Conservation (phyloP, 1,284 basidiomycete genomes). For the Papiliotrema terrestris region DNA sequence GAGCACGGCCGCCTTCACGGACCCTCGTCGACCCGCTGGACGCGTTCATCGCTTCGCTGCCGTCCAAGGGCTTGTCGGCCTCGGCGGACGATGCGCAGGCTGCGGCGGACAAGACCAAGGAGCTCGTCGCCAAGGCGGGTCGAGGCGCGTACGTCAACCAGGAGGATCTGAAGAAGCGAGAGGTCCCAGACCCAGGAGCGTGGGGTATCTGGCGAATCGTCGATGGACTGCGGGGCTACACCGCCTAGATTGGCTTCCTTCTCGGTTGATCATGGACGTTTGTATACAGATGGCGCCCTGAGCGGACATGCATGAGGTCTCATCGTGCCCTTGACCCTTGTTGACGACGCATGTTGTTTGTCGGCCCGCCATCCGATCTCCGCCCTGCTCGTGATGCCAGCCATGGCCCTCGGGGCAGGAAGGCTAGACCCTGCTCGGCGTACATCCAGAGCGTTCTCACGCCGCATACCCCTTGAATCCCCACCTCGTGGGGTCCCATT, state of each 20-base stretch:
- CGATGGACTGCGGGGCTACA: conserved; percentile 34
- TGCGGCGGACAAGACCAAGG: conserved; percentile 69
- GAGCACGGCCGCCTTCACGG: conserved; percentile 81
- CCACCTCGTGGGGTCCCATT: conserved; percentile 43
- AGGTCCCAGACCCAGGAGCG: conserved; percentile 81
- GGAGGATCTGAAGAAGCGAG: conserved; percentile 63
- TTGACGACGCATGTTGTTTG: too few relatives aligned
- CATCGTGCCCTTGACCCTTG: too few relatives aligned
- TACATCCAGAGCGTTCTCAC: too few relatives aligned
- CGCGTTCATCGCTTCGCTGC: conserved; percentile 66
- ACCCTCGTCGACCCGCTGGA: conserved; percentile 86
- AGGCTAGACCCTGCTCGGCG: too few relatives aligned
- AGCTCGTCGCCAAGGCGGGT: conserved; percentile 78
- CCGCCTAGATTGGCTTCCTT: conserved; percentile 12
- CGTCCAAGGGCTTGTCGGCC: conserved; percentile 50
- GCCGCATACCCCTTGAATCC: conserved; percentile 20
- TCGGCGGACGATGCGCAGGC: conserved; percentile 64
- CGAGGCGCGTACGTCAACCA: conserved; percentile 83
- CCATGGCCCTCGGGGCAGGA: too few relatives aligned
- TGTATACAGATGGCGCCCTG: not conserved
- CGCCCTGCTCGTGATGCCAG: too few relatives aligned
- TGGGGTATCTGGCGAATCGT: conserved; percentile 63
- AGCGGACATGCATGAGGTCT: not conserved
- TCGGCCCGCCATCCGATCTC: too few relatives aligned
- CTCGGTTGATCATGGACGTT: too few relatives aligned